Percentiles rank a stretch among this genome's conserved stretches.
Evolutionary conservation across 257 asterid genomes (phyloP).

Genomic region (Nicotiana benthamiana): DNA sequence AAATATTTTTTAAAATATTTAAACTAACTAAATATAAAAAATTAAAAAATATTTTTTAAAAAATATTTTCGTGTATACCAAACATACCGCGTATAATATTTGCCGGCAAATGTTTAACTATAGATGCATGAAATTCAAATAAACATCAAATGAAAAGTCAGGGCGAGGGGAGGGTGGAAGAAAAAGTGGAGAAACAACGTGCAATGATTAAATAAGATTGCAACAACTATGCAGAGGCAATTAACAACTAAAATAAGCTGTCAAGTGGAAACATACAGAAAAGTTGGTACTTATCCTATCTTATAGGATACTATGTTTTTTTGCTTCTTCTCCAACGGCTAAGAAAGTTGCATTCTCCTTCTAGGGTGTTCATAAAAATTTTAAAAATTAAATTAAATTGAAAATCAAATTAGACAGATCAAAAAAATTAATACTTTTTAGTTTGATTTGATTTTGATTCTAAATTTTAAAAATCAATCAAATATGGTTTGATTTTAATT

Average conservation of each 20-base stretch:
- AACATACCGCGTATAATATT: too few species aligned
- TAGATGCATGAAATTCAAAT: neutral
- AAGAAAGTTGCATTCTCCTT: neutral
- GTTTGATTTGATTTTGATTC: too few species aligned
- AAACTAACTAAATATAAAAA: too few species aligned
- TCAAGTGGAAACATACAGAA: neutral
- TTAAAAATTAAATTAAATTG: too few species aligned
- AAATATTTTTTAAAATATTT: too few species aligned
- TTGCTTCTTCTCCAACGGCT: neutral
- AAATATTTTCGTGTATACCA: too few species aligned
- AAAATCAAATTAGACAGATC: too few species aligned
- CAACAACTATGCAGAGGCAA: neutral
- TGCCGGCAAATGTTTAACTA: neutral
- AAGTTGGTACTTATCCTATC: neutral
- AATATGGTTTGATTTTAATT: too few species aligned
- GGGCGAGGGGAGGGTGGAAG: neutral
- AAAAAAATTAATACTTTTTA: too few species aligned
- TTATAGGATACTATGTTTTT: neutral
- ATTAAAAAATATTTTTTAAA: too few species aligned
- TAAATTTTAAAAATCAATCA: too few species aligned
- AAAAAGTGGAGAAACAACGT: neutral
- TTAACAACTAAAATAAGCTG: neutral
- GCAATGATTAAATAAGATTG: neutral
- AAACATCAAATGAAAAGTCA: neutral
- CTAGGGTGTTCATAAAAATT: too few species aligned